Evolutionary conservation across 768 basidiomycete species (phyloP).

Genomic region (Mycena filopes): DNA sequence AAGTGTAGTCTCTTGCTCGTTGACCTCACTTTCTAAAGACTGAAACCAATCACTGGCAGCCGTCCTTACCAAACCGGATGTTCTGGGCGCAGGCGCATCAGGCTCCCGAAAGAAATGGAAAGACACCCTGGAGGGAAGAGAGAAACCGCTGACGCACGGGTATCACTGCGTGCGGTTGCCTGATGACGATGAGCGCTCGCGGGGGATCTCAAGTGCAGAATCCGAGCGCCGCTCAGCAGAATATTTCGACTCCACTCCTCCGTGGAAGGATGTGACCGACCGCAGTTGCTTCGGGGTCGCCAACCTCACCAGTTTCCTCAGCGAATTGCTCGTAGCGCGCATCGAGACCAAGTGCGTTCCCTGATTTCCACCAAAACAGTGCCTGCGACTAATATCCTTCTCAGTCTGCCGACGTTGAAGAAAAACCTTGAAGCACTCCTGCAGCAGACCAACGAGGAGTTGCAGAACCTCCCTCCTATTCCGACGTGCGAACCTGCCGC

Average conservation of each 20-base stretch:
- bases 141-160: slow-evolving; percentile 60
- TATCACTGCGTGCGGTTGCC: slow-evolving; percentile 77
- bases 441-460: slow-evolving; percentile 40
- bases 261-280: slow-evolving; percentile 63
- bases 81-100: slow-evolving; percentile 54
- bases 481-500: slow-evolving; percentile 52
- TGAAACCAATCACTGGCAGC: slow-evolving; percentile 54
- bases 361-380: not conserved
- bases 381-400: slow-evolving; percentile 1
- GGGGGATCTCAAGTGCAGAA: slow-evolving; percentile 47
- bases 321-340: slow-evolving; percentile 59
- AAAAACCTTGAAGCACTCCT: slow-evolving; percentile 54
- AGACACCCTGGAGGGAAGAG: slow-evolving; percentile 60
- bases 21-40: not conserved
- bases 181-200: slow-evolving; percentile 63
- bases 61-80: slow-evolving; percentile 78
- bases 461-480: slow-evolving; percentile 53
- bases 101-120: slow-evolving; percentile 57
- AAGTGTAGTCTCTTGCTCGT: slow-evolving; percentile 5
- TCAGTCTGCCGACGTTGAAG: slow-evolving; percentile 60
- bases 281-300: slow-evolving; percentile 64
- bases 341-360: slow-evolving; percentile 64
- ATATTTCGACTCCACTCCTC: slow-evolving; percentile 60
- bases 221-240: slow-evolving; percentile 48
- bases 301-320: slow-evolving; percentile 63